phyloP scores from a whole-genome alignment of 2,329 filamentous ascomycete genomes.

The Myriangium duriaei region DNA sequence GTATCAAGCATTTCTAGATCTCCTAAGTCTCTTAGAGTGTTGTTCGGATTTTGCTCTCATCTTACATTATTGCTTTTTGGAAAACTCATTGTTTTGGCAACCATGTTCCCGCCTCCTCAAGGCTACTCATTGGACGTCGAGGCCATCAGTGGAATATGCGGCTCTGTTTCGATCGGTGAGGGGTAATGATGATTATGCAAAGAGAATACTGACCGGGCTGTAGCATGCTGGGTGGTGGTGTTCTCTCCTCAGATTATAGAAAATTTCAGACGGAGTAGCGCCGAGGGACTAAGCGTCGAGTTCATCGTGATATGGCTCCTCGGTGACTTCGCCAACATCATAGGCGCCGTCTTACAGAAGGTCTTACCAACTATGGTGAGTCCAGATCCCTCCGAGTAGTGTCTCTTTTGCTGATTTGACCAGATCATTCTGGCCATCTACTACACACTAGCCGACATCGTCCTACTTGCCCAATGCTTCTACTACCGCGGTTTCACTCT shows the following conservation, averaged over 20 bases:
- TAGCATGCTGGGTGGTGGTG: constrained; percentile 89
- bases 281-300: constrained; percentile 77
- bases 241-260: constrained; percentile 96
- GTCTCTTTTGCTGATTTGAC: constrained; percentile 6
- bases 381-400: constrained; percentile 9
- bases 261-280: constrained; percentile 74
- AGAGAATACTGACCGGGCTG: too few species aligned
- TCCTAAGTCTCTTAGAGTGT: too few species aligned
- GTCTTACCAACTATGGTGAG: constrained; percentile 82
- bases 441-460: constrained; percentile 83
- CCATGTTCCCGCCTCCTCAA: constrained; percentile 42
- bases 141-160: constrained; percentile 84
- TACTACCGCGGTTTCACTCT: constrained; percentile 87
- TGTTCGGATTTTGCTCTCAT: too few species aligned
- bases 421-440: constrained; percentile 83
- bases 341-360: constrained; percentile 81
- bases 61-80: too few species aligned
- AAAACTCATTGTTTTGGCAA: too few species aligned
- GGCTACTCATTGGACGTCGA: constrained; percentile 66
- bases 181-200: too few species aligned
- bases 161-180: constrained; percentile 69
- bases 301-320: constrained; percentile 89
- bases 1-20: not conserved
- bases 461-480: constrained; percentile 80
- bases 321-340: constrained; percentile 93